Base-by-base conservation (phyloP, 257 asterid species). In the Lycium barbarum region DNA sequence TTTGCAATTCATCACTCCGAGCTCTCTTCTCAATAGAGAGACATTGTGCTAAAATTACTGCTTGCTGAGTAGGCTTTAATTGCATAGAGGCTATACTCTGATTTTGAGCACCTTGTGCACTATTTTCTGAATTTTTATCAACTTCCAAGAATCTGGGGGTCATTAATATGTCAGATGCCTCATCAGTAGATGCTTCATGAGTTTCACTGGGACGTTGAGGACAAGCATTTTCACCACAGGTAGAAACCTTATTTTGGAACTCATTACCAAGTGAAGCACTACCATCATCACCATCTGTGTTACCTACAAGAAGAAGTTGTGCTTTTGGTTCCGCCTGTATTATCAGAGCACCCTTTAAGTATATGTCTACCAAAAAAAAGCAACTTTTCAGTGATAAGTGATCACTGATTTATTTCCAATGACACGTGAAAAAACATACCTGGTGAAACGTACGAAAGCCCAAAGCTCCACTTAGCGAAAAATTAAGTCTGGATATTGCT, bases 381-480 rank as follows among this genome's bases (percentile, higher is more conserved):
- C 18, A 17, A 43, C 36, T 22, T 63, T 10, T 15, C 43, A 62
- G 62, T 38, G 22, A 49, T 38, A 40, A 59, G 10, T 17, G 85
- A 9, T 83, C 62, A 43, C 57, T 43, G 73, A 68, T 62, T 40
- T 82, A 84, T 61, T 49, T 86, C 84, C 80, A 67, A 83, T 7
- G 36, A 65, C 51, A 47, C 38, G 57, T 49, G 80, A 81, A 51
- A 83, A 85, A 74, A 45, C 40, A 47, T 91, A 95, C 99, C 99
- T 96, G 98, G 90, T 96, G 97, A 85, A 84, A 53, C 35, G 99
- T 96, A 83, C 98, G 94, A 89, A 91, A 96, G 57, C 99, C 99
- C 85, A 95, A 86, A 82, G 96, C 93, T 66, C 98, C 98, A 87
- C 94, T 93, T 79, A 93, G 90, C 71, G 87, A 89, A 87, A 88